Conservation (phyloP, 768 basidiomycete species). For the Lactifluus volemus region DNA sequence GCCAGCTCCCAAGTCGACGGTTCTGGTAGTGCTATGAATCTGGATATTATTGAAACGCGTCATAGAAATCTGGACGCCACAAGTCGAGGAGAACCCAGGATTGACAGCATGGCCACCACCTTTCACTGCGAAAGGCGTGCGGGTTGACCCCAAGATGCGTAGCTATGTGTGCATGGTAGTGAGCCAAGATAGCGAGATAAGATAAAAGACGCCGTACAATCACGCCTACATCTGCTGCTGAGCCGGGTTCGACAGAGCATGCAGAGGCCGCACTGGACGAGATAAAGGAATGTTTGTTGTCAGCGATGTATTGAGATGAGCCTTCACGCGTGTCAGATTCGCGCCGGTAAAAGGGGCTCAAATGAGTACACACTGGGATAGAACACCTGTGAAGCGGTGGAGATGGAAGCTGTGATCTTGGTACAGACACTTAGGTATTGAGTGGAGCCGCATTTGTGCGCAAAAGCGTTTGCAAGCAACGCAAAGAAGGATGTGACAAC, state of each 20-base stretch:
- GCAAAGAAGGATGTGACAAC: background rate
- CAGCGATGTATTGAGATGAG: background rate
- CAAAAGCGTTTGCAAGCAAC: background rate
- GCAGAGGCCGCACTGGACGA: constrained; percentile 1
- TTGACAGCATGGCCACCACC: constrained; percentile 22
- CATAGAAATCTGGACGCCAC: constrained; percentile 23
- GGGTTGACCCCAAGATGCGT: constrained; percentile 4
- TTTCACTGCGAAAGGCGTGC: constrained; percentile 13
- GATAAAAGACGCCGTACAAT: constrained; percentile 3
- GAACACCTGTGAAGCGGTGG: background rate
- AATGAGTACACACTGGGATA: background rate
- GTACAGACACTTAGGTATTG: background rate
- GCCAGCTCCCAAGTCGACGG: constrained; percentile 20
- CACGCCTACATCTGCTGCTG: constrained; percentile 11
- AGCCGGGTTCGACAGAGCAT: constrained; percentile 20
- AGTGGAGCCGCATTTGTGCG: background rate
- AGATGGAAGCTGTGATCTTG: background rate
- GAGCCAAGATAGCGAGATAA: too few species aligned
- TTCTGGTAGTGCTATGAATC: background rate
- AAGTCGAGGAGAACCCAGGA: constrained; percentile 23
- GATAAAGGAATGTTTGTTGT: constrained; percentile 1
- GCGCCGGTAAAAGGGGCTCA: too few species aligned
- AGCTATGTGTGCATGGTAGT: background rate
- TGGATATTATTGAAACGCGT: constrained; percentile 13
- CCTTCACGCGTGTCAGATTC: background rate